phyloP scores from a whole-genome alignment of 2,329 filamentous ascomycete species.

The Stagonosporopsis tanaceti region DNA sequence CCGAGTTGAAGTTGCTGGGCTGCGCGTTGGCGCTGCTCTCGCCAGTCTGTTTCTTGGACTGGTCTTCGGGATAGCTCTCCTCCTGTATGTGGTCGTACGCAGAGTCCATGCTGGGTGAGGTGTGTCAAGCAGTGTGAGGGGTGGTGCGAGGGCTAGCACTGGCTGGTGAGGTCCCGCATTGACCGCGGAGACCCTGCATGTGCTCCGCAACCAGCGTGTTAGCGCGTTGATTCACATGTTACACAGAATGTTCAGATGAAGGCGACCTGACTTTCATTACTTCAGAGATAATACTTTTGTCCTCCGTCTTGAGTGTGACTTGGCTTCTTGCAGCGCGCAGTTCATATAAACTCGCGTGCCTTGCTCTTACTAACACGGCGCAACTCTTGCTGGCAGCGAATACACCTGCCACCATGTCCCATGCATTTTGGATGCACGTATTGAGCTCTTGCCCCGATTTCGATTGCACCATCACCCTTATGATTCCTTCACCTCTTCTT shows the following conservation, averaged over 20 bases:
- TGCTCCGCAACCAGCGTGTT: constrained; percentile 28
- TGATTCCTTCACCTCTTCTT: constrained; percentile 42
- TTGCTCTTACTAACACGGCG: background rate
- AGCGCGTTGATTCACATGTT: constrained; percentile 19
- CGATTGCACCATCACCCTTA: background rate
- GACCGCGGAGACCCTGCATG: constrained; percentile 21
- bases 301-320: background rate
- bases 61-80: constrained; percentile 67
- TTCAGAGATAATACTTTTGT: background rate
- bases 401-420: background rate
- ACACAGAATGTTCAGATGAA: constrained; percentile 1
- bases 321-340: background rate
- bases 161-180: constrained; percentile 19
- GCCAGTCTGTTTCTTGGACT: constrained; percentile 57
- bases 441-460: background rate
- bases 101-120: constrained; percentile 75
- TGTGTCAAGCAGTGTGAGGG: constrained; percentile 4
- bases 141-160: constrained; percentile 21
- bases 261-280: background rate
- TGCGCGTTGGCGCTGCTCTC: constrained; percentile 48
- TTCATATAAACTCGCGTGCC: background rate
- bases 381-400: background rate
- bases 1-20: constrained; percentile 73
- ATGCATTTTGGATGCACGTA: too few relatives aligned
- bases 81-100: constrained; percentile 97